Conservation (phyloP, 805 yeast genomes). For the Suhomyces sp. region DNA sequence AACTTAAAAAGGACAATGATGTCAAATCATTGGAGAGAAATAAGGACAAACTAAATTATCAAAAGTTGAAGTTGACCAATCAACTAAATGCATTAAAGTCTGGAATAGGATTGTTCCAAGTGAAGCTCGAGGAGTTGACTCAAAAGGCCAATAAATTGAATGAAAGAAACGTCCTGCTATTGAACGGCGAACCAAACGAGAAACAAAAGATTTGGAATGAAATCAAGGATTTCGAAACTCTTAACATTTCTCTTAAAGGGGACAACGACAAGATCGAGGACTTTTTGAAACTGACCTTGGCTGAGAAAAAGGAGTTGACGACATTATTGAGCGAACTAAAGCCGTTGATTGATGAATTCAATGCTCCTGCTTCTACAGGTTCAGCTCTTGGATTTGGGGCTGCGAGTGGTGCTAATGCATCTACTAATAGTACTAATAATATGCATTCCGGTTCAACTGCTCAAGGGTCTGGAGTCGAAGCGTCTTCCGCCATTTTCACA, state of each 20-base stretch:
- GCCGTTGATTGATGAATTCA: conserved; percentile 26
- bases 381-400: too few species aligned
- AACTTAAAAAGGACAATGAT: conserved; percentile 28
- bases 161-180: conserved; percentile 23
- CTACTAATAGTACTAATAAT: neutral
- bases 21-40: conserved; percentile 31
- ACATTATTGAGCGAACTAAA: conserved; percentile 17
- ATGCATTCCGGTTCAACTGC: conserved; percentile 2
- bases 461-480: neutral
- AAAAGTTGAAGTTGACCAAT: conserved; percentile 28
- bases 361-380: conserved; percentile 7
- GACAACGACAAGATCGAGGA: conserved; percentile 29
- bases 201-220: conserved; percentile 19
- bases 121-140: conserved; percentile 19
- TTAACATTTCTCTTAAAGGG: conserved; percentile 18
- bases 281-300: conserved; percentile 16
- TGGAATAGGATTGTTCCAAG: conserved; percentile 18
- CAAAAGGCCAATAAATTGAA: conserved; percentile 19
- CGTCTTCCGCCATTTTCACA: conserved; percentile 19
- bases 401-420: neutral
- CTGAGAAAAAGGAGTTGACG: conserved; percentile 24
- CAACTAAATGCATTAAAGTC: conserved; percentile 22
- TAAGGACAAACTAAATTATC: conserved; percentile 33
- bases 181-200: conserved; percentile 24
- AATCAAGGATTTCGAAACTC: conserved; percentile 11